phyloP scores from a whole-genome alignment of 169 alveolate species.

The Eimeria sp. region DNA sequence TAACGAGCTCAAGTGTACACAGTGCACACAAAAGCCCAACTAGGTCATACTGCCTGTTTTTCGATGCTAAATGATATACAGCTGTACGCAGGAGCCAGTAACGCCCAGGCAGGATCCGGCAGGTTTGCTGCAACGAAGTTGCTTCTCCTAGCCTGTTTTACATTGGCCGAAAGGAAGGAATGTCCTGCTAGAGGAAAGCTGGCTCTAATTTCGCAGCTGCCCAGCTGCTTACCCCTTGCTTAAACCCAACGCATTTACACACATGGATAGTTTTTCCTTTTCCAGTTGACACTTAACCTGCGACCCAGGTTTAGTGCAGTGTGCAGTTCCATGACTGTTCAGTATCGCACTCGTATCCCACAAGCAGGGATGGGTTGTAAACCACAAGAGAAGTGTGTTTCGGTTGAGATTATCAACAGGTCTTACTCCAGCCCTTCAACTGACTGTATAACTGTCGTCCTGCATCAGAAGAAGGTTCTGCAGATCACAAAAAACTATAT shows the following conservation, averaged over 20 bases:
- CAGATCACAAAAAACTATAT: not conserved
- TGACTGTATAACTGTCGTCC: not conserved
- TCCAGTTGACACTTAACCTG: not conserved
- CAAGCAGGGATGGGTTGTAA: too few relatives aligned
- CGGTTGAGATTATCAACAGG: not conserved
- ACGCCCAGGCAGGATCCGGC: not conserved
- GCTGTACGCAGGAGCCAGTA: not conserved
- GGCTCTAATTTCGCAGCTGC: not conserved
- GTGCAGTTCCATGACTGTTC: not conserved
- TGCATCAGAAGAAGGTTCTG: not conserved
- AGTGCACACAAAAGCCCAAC: not conserved
- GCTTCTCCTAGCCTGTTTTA: not conserved
- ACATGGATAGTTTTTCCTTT: not conserved
- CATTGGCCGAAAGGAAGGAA: not conserved
- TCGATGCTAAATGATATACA: not conserved
- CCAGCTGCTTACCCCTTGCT: not conserved
- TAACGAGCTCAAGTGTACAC: not conserved
- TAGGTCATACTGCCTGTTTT: not conserved
- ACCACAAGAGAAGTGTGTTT: too few relatives aligned
- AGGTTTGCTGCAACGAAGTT: not conserved
- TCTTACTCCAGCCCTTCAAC: not conserved
- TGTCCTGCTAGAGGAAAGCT: not conserved
- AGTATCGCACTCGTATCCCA: not conserved
- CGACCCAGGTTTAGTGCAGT: not conserved
- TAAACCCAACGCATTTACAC: not conserved